Evolutionary conservation across 192 early-diverging fungal genomes (phyloP), one percentile per base, ranked within the genome.

Genomic region (Umbelopsis ramanniana): DNA sequence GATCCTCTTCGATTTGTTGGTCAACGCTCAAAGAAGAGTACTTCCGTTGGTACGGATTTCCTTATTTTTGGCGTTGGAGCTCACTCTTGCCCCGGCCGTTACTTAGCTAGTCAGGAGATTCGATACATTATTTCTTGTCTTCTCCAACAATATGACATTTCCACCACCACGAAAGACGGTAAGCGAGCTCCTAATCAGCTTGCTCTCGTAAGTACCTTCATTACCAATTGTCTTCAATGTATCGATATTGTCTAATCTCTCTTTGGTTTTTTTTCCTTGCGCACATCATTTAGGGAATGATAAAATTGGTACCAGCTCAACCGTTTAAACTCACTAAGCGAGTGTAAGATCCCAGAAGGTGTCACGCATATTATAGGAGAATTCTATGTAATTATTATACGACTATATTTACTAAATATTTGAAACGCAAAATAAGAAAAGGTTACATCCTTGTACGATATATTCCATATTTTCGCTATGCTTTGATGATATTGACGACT

Each of bases 11-110:
- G 74, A 11, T 75, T 54, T 52, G 57, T 79, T 3, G 46, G 68
- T 33, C 22, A 17, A n/a, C 29, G 68, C 6, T 50, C 72, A 43
- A 48, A 54, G 48, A 15, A 73, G 10, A 73, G 52, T 12, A 48
- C 60, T 10, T 17, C 66, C 29, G 29, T 67, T 72, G 67, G 40
- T 2, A 3, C 35, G 15, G 76, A 69, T 40, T 70, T 29, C n/a
- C 26, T 74, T 46, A 26, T 54, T 1, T 78, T 78, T 74, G 76
- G 76, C 33, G 40, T 78, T 35, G 76, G 76, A 29, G 37, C 43
- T 8, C 76, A 78, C 67, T 72, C 76, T 45, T 78, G 76, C 54
- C 76, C 76, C 26, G 76, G 76, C 53, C 60, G 76, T 40, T 73
- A 50, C 46, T 77, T 77, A 60, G 76, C 76, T 40, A 47, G 38